Evolutionary conservation across 2,329 filamentous ascomycete species (phyloP), one percentile per base, ranked within the genome.

Genomic region (Chaetomium sp.): DNA sequence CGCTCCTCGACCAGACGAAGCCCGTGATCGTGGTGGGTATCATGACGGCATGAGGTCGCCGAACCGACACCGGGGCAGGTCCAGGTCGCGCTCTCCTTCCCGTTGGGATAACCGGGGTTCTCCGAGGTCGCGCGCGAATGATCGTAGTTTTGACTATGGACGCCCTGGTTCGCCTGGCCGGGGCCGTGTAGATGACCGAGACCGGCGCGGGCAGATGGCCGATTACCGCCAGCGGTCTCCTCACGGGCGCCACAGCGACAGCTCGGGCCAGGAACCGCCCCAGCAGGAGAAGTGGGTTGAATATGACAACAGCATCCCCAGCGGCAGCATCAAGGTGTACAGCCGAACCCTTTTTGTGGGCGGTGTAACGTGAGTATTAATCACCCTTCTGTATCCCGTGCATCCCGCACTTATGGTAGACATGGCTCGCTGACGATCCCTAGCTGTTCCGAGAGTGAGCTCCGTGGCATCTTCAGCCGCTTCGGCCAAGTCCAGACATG

Each of bases 261-360:
- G 90, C 73, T 83, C 87, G 64, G 16, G 9, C 19, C 69, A 60
- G 23, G 70, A 71, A 47, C 68, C 68, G 38, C 61, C 67, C 79
- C 57, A 75, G 72, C 54, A 75, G 75, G 71, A 78, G 55, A 97
- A 96, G 78, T 92, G 88, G 83, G 82, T 97, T 65, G 90, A 93
- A 57, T 90, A 86, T 78, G 95, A 99, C 76, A 81, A 84, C 60
- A 86, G 79, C 8, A 82, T 99, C 66, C 89, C 90, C 3, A 82
- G 85, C 67, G 90, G 91, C 66, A 85, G 86, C 72, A 97, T 99
- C 78, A 95, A 93, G 83, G 95, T 99, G 31, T 82, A 96, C 65
- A 98, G 94, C 78, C 88, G 95, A 72, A 99, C 95, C 16, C 85
- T 99, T 13, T 99, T 99, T 75, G 93, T 99, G 72, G 95, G 95